These are phyloP conservation scores for Parasitella parasitica DNA, from an alignment of 371 early-diverging fungal genomes.

Conservation along the genomic window DNA sequence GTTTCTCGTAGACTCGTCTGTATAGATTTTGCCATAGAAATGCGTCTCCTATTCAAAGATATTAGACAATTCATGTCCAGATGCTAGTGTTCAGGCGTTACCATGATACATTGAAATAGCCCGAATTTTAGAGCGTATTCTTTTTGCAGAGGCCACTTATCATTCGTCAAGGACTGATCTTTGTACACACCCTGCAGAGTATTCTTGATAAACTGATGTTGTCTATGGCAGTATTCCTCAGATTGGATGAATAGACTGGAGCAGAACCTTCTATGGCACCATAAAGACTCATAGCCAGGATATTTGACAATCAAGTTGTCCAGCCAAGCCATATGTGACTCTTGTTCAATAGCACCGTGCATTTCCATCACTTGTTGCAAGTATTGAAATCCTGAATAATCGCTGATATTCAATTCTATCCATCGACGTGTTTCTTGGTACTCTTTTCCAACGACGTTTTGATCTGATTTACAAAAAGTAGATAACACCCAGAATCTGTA, in stretches of 20 bases:
- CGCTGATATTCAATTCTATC: slow-evolving; percentile 53
- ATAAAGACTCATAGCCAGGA: slow-evolving; percentile 60
- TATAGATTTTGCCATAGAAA: neutral
- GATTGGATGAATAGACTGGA: slow-evolving; percentile 4
- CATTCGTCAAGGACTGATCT: neutral
- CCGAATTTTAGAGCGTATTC: slow-evolving; percentile 37
- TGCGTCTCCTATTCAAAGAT: neutral
- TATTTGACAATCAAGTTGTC: slow-evolving; percentile 37
- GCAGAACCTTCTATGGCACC: slow-evolving; percentile 60
- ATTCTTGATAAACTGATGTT: slow-evolving; percentile 20
- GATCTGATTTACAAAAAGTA: neutral
- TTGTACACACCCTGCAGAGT: slow-evolving; percentile 1
- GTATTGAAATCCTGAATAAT: slow-evolving; percentile 58
- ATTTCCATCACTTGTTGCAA: slow-evolving; percentile 39
- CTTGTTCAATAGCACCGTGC: neutral
- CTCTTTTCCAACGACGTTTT: slow-evolving; percentile 7
- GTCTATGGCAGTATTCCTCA: neutral
- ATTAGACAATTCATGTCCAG: neutral
- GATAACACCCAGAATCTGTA: slow-evolving; percentile 52
- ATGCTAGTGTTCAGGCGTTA: neutral
- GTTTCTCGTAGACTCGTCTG: neutral
- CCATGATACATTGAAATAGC: slow-evolving; percentile 30
- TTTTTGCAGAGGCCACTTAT: slow-evolving; percentile 9
- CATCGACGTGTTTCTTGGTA: slow-evolving; percentile 35
- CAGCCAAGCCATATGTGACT: slow-evolving; percentile 33